Evolutionary conservation across 73 alveolate species (phyloP).

Genomic region (Paramecium caudatum): DNA sequence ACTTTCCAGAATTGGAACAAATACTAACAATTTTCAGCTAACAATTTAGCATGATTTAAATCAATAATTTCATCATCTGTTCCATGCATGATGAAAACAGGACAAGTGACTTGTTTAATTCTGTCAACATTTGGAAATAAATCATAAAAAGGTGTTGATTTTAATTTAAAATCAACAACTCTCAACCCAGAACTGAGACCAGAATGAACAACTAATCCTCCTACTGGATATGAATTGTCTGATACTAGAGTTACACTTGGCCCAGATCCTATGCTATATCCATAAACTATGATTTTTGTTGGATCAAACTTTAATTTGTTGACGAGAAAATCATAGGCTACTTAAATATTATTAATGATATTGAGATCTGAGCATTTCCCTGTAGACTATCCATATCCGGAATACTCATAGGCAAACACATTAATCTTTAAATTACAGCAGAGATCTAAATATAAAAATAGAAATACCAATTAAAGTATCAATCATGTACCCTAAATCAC

Average conservation of each 20-base stretch:
- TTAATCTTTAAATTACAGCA: constrained; percentile 67
- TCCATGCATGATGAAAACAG: constrained; percentile 75
- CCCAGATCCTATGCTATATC: constrained; percentile 76
- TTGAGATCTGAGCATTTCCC: constrained; percentile 80
- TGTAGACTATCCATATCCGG: constrained; percentile 82
- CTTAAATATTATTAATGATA: constrained; percentile 75
- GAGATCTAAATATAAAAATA: constrained; percentile 5
- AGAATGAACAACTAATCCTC: constrained; percentile 72
- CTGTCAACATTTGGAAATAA: constrained; percentile 67
- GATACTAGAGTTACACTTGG: constrained; percentile 76
- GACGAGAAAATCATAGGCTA: constrained; percentile 77
- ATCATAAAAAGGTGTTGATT: constrained; percentile 55
- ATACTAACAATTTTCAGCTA: constrained; percentile 43
- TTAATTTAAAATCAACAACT: constrained; percentile 18
- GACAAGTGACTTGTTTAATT: constrained; percentile 60
- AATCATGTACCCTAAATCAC: constrained; percentile 78
- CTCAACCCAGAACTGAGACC: constrained; percentile 75
- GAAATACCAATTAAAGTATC: constrained; percentile 42
- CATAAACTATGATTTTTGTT: constrained; percentile 67
- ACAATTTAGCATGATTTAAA: constrained; percentile 17
- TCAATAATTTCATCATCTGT: constrained; percentile 57
- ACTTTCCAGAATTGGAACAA: constrained; percentile 66
- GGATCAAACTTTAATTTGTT: constrained; percentile 51
- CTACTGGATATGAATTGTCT: constrained; percentile 61
- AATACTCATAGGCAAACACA: constrained; percentile 80